Evolutionary conservation across 2,329 filamentous ascomycete species (phyloP).

Genomic region (Rhexocercosporidium sp.): DNA sequence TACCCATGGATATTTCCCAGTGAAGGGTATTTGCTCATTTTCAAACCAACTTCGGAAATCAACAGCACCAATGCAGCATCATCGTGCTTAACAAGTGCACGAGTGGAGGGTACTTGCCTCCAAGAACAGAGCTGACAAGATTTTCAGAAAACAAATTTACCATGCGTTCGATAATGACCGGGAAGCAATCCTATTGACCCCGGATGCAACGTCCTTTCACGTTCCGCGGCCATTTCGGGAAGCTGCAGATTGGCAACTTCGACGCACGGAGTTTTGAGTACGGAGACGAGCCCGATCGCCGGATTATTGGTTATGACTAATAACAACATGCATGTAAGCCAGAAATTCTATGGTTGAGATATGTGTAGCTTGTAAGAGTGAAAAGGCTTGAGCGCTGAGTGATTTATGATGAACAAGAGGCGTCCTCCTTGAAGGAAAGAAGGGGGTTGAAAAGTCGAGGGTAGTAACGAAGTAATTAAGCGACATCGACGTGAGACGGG

Average conservation of each 20-base stretch:
- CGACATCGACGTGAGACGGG: not conserved
- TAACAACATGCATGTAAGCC: not conserved
- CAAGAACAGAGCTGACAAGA: not conserved
- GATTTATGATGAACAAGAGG: too few relatives aligned
- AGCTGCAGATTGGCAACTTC: not conserved
- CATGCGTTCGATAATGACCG: not conserved
- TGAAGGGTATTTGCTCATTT: not conserved
- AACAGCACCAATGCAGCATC: not conserved
- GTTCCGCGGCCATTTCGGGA: not conserved
- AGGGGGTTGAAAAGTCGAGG: not conserved
- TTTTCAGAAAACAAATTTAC: not conserved
- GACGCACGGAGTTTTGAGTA: not conserved
- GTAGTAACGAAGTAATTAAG: too few relatives aligned
- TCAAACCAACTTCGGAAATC: not conserved
- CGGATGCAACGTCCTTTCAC: not conserved
- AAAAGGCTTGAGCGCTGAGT: not conserved
- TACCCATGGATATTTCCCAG: not conserved
- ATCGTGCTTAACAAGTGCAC: constrained; percentile 2
- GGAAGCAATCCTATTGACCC: not conserved
- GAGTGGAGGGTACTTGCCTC: not conserved
- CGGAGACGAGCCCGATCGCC: not conserved
- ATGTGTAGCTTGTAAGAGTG: not conserved
- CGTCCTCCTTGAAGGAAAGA: too few relatives aligned
- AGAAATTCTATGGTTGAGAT: too few relatives aligned
- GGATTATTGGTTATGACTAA: not conserved